These are phyloP conservation scores for Phytopythium delawarense DNA, from an alignment of 352 stramenopile genomes.

Conservation along the genomic window DNA sequence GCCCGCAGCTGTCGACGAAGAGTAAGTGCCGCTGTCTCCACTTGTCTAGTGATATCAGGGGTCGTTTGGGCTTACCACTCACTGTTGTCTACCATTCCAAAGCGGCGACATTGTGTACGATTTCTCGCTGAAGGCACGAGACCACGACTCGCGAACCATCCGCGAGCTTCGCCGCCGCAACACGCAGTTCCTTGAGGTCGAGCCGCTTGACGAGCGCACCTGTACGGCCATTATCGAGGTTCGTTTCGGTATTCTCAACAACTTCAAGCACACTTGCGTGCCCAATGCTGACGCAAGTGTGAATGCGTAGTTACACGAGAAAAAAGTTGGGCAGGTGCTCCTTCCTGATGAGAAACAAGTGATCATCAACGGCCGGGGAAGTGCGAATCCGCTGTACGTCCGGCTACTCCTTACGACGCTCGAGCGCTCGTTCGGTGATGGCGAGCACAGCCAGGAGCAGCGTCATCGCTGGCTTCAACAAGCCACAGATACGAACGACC, in stretches of 20 bases:
- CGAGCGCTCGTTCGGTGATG: slow-evolving; percentile 32
- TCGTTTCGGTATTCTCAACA: background rate
- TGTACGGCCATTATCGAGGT: slow-evolving; percentile 64
- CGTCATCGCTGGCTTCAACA: slow-evolving; percentile 42
- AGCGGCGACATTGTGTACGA: slow-evolving; percentile 72
- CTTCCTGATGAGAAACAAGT: slow-evolving; percentile 34
- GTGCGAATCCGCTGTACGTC: slow-evolving; percentile 65
- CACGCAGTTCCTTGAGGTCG: slow-evolving; percentile 56
- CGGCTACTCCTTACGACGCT: slow-evolving; percentile 57
- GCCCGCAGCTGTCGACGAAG: slow-evolving; percentile 52
- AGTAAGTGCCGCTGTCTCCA: slow-evolving; percentile 31
- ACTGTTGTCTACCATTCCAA: background rate
- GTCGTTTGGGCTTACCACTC: background rate
- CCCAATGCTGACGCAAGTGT: background rate
- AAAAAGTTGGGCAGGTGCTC: slow-evolving; percentile 17
- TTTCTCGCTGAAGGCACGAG: slow-evolving; percentile 28
- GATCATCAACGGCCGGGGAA: slow-evolving; percentile 44
- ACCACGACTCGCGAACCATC: slow-evolving; percentile 65
- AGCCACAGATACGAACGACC: slow-evolving; percentile 29
- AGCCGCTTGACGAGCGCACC: slow-evolving; percentile 61
- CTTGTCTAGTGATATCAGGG: background rate
- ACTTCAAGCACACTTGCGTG: background rate
- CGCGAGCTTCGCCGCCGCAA: slow-evolving; percentile 63
- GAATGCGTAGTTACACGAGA: slow-evolving; percentile 29
- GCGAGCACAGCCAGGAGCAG: slow-evolving; percentile 15